These are phyloP conservation scores for Favolaschia claudopus DNA, from an alignment of 768 basidiomycete genomes.

Conservation along the genomic window DNA sequence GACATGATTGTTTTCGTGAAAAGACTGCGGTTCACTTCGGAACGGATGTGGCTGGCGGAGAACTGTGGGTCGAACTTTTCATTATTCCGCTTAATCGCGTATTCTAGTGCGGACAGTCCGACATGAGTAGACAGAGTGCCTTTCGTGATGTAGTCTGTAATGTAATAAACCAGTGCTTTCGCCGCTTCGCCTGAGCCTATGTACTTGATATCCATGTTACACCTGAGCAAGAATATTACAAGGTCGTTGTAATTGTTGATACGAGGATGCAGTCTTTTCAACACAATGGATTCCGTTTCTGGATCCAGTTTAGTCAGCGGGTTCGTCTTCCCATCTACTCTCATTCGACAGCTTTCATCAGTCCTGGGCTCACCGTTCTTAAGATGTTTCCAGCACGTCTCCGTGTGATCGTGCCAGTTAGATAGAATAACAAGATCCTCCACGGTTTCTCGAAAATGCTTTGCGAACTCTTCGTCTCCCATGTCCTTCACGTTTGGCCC, in stretches of 20 bases:
- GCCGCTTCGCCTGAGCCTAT: slow-evolving; percentile 37
- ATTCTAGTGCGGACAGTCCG: slow-evolving; percentile 18
- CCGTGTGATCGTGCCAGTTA: slow-evolving; percentile 17
- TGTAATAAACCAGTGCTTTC: slow-evolving; percentile 40
- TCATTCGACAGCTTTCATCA: not conserved
- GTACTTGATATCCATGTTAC: slow-evolving; percentile 41
- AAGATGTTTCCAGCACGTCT: slow-evolving; percentile 23
- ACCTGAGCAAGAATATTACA: slow-evolving; percentile 24
- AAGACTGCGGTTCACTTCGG: not conserved
- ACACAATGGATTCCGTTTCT: slow-evolving; percentile 12
- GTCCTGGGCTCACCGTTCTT: not conserved
- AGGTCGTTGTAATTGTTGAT: slow-evolving; percentile 27
- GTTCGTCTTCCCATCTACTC: not conserved
- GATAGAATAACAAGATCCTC: slow-evolving; percentile 1
- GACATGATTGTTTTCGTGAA: slow-evolving; percentile 9
- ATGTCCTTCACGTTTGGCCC: not conserved
- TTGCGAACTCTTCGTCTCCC: not conserved
- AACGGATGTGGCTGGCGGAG: accelerated
- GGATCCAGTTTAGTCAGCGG: slow-evolving; percentile 3
- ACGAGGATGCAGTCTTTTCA: slow-evolving; percentile 9
- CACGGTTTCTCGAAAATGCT: slow-evolving; percentile 13
- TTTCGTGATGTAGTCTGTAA: slow-evolving; percentile 47
- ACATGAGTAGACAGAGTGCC: slow-evolving; percentile 25
- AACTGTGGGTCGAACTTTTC: not conserved
- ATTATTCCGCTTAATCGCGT: slow-evolving; percentile 9